Evolutionary conservation across 352 stramenopile species (phyloP), one percentile per base, ranked within the genome.

Genomic region (Phytophthora citrophthora): DNA sequence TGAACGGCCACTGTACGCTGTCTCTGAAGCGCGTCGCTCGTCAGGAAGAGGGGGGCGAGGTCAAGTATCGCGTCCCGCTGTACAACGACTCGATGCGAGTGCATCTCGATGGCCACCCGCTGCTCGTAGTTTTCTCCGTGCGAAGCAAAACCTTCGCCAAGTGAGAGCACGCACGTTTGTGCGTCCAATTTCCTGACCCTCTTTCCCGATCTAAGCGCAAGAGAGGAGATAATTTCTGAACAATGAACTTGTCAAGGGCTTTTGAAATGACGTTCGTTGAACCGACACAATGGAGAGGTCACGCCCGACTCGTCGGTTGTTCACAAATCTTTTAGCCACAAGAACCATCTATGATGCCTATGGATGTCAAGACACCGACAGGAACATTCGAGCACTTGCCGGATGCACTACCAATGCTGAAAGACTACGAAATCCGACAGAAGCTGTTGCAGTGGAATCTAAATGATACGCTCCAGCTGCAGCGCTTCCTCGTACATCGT

Each of bases 361-460:
- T 39, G 8, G 20, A 47, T 15, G 39, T 52, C 18, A 61, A 58
- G 59, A 32, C 9, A 2, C 20, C 36, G 7, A 55, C 47, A 15
- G 50, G 41, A 4, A 15, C 58, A 34, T 88, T 92, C 38, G 78
- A 90, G 56, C 64, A 59, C 29, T 68, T 92, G n/a, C 51, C 68
- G 7, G 65, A 82, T 32, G 76, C 80, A 2, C 56, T 90, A 15
- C 68, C 80, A n/a, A 54, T 80, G 40, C 57, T 88, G 18, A 55
- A 68, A 34, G 54, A 79, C 26, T 68, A 72, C 13, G 76, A 90
- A 15, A 72, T 88, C n/a, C 81, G 79, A 53, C 77, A 86, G 26
- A 91, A 91, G 55, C 67, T 94, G 36, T 68, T 94, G 36, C 86
- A 94, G 60, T 94, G 83, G 86, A 92, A 93, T 52, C 58, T 94